Evolutionary conservation across 495 filamentous ascomycete genomes (phyloP).

Genomic region (Aspergillus biplanus): DNA sequence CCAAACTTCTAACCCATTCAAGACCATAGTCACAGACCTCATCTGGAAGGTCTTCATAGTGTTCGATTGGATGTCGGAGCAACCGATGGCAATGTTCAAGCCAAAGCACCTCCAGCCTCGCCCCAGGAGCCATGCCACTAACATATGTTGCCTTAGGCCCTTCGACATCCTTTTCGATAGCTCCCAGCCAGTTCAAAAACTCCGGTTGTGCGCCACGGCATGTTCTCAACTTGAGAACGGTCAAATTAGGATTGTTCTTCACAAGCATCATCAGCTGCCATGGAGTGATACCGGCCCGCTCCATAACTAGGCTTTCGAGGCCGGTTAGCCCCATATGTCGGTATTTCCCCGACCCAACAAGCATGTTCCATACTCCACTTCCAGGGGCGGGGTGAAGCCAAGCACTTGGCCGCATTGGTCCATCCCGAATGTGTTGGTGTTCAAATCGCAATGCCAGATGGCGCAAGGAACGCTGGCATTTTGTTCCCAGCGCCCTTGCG

Average conservation of each 20-base stretch:
- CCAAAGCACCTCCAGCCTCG: conserved; percentile 31
- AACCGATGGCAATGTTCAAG: conserved; percentile 35
- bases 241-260: conserved; percentile 33
- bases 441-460: conserved; percentile 43
- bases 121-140: conserved; percentile 26
- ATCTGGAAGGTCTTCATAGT: conserved; percentile 10
- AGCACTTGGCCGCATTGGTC: conserved; percentile 26
- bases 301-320: conserved; percentile 35
- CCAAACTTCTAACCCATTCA: conserved; percentile 34
- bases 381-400: conserved; percentile 34
- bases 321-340: conserved; percentile 24
- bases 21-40: conserved; percentile 27
- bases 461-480: conserved; percentile 30
- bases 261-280: conserved; percentile 42
- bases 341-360: conserved; percentile 31
- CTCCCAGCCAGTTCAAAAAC: conserved; percentile 39
- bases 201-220: conserved; percentile 37
- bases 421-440: conserved; percentile 40
- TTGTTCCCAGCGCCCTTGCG: conserved; percentile 26
- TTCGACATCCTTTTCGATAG: conserved; percentile 24
- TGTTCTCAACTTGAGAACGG: conserved; percentile 34
- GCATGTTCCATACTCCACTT: conserved; percentile 37
- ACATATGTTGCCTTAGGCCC: conserved; percentile 11
- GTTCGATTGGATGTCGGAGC: conserved; percentile 11
- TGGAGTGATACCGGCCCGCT: conserved; percentile 39